Percentiles rank a stretch among this genome's conserved stretches.
phyloP scores from a whole-genome alignment of 2,329 filamentous ascomycete genomes.

The Colletotrichum musae region DNA sequence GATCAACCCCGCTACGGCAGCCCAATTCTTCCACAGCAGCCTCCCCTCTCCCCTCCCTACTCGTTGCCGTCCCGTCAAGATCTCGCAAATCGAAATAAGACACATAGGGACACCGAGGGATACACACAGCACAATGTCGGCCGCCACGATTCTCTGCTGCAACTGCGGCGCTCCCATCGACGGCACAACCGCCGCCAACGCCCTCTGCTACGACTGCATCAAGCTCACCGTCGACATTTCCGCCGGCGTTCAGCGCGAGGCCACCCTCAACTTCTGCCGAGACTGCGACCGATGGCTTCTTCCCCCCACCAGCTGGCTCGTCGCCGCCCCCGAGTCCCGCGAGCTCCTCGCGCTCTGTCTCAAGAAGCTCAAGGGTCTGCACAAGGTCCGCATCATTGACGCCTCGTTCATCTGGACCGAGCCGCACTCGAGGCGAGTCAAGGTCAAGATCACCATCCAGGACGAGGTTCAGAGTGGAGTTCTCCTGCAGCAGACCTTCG shows the following conservation, averaged over 20 bases:
- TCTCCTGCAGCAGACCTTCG: conserved; percentile 91
- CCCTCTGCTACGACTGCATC: conserved; percentile 95
- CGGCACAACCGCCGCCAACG: conserved; percentile 86
- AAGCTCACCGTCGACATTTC: conserved; percentile 96
- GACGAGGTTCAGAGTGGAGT: conserved; percentile 74
- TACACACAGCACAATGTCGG: conserved; percentile 22
- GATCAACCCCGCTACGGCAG: conserved; percentile 37
- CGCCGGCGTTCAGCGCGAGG: conserved; percentile 90
- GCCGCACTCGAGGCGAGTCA: conserved; percentile 91
- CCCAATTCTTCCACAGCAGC: conserved; percentile 9
- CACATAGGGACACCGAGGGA: conserved; percentile 7
- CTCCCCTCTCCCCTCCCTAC: not conserved
- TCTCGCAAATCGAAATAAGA: conserved; percentile 15
- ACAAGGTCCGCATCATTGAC: conserved; percentile 94
- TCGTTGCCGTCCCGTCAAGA: conserved; percentile 3
- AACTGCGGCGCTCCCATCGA: conserved; percentile 98
- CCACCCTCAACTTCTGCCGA: conserved; percentile 89
- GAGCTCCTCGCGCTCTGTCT: conserved; percentile 94
- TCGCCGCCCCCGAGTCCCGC: conserved; percentile 87
- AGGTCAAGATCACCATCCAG: conserved; percentile 96
- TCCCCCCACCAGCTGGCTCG: conserved; percentile 88
- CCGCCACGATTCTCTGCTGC: conserved; percentile 83
- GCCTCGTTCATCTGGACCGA: conserved; percentile 99
- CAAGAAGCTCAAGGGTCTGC: conserved; percentile 86
- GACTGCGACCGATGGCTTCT: conserved; percentile 96